Conservation (phyloP, 2,329 filamentous ascomycete genomes). For the Madurella fahalii region DNA sequence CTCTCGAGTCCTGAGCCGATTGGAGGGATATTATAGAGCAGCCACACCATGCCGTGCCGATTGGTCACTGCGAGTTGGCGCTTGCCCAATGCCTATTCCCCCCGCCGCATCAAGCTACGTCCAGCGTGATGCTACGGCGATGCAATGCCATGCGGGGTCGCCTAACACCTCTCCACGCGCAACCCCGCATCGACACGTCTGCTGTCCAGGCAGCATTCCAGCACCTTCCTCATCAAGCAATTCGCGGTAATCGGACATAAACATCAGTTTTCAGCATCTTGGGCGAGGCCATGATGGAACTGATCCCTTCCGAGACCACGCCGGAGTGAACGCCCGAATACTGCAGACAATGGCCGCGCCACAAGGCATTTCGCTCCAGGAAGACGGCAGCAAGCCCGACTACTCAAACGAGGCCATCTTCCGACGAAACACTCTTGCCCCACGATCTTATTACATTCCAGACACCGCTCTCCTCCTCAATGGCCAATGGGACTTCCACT, state of each 20-base stretch:
- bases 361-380: slow-evolving; percentile 32
- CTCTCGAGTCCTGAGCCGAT: not conserved
- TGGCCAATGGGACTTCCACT: slow-evolving; percentile 55
- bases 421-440: slow-evolving; percentile 49
- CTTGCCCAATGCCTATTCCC: too few relatives aligned
- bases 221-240: not conserved
- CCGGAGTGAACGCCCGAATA: not conserved
- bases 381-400: slow-evolving; percentile 39
- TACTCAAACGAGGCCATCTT: slow-evolving; percentile 50
- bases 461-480: slow-evolving; percentile 48
- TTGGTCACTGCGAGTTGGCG: not conserved
- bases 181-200: not conserved
- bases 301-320: not conserved
- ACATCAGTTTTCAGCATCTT: not conserved
- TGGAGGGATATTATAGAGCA: slow-evolving; percentile 12
- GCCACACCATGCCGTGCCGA: not conserved
- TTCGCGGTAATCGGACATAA: not conserved
- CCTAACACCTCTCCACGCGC: not conserved
- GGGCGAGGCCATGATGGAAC: not conserved
- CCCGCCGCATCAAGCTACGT: not conserved
- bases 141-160: not conserved
- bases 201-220: not conserved
- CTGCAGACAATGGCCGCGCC: not conserved
- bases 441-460: slow-evolving; percentile 51
- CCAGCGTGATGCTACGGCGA: not conserved